These are phyloP conservation scores for Mesembryanthemum crystallinum DNA, from an alignment of 148 eudicot genomes.

Conservation along the genomic window DNA sequence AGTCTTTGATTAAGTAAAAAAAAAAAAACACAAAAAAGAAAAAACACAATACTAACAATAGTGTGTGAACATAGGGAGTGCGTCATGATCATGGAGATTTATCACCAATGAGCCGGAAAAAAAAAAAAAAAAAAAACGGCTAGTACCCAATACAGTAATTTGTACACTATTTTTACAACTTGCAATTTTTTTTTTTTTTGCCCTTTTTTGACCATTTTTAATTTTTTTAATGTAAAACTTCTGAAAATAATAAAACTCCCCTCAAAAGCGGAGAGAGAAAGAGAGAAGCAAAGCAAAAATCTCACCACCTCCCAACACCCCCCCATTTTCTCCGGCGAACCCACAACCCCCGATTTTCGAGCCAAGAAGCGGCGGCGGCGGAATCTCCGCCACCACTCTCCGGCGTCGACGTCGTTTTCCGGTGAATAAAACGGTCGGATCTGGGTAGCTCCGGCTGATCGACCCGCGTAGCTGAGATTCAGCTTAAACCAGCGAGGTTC, in stretches of 20 bases:
- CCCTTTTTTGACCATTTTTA: too few relatives aligned
- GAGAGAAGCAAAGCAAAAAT: neutral
- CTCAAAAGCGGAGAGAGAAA: neutral
- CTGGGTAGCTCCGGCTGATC: neutral
- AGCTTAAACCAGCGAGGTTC: neutral
- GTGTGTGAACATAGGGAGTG: too few relatives aligned
- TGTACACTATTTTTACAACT: too few relatives aligned
- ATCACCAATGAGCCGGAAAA: too few relatives aligned
- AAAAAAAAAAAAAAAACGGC: too few relatives aligned
- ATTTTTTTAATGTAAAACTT: neutral
- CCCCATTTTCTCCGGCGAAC: constrained; percentile 19
- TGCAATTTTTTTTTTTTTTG: neutral
- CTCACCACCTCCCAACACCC: constrained; percentile 1
- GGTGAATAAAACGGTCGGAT: neutral
- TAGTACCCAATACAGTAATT: too few relatives aligned
- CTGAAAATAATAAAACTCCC: neutral
- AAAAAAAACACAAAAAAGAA: too few relatives aligned
- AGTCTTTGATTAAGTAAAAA: too few relatives aligned
- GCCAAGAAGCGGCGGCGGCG: constrained; percentile 9
- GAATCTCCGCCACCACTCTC: neutral
- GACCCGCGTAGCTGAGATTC: neutral
- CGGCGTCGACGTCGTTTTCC: neutral
- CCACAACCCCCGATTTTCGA: constrained; percentile 15
- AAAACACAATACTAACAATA: too few relatives aligned
- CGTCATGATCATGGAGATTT: too few relatives aligned